phyloP scores from a whole-genome alignment of 768 basidiomycete species.

The Coprinopsis cinerea region DNA sequence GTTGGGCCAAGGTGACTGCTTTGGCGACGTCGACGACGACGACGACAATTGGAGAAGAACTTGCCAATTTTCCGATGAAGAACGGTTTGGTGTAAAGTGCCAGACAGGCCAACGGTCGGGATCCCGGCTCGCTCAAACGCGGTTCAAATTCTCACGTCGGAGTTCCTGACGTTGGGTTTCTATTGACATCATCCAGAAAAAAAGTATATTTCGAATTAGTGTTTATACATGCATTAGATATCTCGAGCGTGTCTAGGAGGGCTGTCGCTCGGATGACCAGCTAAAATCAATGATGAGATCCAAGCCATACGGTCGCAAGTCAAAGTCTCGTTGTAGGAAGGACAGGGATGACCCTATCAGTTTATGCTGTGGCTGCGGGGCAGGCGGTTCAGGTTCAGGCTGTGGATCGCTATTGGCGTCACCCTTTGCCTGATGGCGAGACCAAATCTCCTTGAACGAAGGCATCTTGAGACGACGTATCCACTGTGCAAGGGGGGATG shows the following conservation, averaged over 20 bases:
- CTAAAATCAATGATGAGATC: conserved; percentile 70
- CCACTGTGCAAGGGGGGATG: too few species aligned
- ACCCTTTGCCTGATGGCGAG: conserved; percentile 3
- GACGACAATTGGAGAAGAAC: conserved; percentile 1
- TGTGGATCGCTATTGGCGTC: too few species aligned
- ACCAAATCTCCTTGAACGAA: conserved; percentile 14
- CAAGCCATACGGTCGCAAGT: conserved; percentile 67
- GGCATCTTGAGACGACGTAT: background rate
- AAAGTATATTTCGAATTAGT: too few species aligned
- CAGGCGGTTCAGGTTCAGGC: conserved; percentile 5
- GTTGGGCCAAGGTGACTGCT: background rate
- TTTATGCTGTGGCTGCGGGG: conserved; percentile 10
- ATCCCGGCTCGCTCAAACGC: background rate
- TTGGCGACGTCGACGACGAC: background rate
- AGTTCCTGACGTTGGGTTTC: background rate
- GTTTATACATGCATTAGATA: too few species aligned
- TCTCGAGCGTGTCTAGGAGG: too few species aligned
- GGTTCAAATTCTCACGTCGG: conserved; percentile 1
- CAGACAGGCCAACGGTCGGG: background rate
- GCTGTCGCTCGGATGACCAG: conserved; percentile 35
- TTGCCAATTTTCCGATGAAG: background rate
- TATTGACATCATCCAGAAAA: too few species aligned
- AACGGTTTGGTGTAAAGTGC: background rate
- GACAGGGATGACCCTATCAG: conserved; percentile 13
- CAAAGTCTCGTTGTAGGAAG: conserved; percentile 50